These are phyloP conservation scores for Tephrocybe sp. DNA, from an alignment of 768 basidiomycete species.

Conservation along the genomic window DNA sequence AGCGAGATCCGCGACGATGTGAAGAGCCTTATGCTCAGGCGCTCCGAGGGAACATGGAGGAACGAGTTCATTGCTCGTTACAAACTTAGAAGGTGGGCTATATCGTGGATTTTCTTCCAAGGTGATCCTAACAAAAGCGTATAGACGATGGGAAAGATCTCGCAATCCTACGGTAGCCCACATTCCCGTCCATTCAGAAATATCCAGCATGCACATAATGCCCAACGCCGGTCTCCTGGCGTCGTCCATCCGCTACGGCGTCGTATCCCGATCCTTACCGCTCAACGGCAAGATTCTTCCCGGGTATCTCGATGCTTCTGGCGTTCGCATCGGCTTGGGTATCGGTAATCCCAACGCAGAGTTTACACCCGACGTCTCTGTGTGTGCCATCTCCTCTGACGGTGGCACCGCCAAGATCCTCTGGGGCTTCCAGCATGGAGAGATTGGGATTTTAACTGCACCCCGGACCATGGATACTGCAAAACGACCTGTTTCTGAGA, in stretches of 20 bases:
- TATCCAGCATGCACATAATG: conserved; percentile 63
- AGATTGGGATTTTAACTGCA: conserved; percentile 60
- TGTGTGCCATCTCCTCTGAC: conserved; percentile 57
- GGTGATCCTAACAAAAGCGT: background rate
- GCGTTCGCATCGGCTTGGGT: conserved; percentile 55
- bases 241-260: conserved; percentile 64
- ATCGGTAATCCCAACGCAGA: conserved; percentile 77
- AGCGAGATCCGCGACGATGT: conserved; percentile 45
- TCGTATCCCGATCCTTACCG: conserved; percentile 72
- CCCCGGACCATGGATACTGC: conserved; percentile 56
- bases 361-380: conserved; percentile 66
- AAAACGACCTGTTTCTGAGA: conserved; percentile 42
- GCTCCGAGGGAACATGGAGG: conserved; percentile 63
- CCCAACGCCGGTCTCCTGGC: conserved; percentile 55
- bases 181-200: conserved; percentile 56
- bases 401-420: conserved; percentile 65
- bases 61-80: conserved; percentile 65
- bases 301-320: conserved; percentile 68
- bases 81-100: conserved; percentile 51
- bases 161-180: conserved; percentile 62
- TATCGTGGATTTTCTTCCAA: background rate
- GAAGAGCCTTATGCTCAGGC: conserved; percentile 52
- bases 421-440: conserved; percentile 76
- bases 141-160: conserved; percentile 72
- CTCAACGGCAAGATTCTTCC: conserved; percentile 67